Evolutionary conservation across 108 stramenopile genomes (phyloP).

Genomic region (Mediolabrus comicus): DNA sequence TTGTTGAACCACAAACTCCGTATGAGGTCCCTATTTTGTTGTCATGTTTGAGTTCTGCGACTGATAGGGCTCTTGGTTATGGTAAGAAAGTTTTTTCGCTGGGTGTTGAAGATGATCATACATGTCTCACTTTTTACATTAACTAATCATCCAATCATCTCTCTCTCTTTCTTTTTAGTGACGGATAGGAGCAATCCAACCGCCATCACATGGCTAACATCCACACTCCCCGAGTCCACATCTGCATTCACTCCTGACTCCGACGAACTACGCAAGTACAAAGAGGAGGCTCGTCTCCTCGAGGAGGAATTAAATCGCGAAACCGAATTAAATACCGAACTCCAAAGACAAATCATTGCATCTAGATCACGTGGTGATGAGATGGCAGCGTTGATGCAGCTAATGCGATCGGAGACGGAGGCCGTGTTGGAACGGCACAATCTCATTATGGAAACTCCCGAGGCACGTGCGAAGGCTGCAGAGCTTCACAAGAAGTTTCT

Average conservation of each 20-base stretch:
- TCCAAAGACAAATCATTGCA: conserved; percentile 58
- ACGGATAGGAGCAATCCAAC: conserved; percentile 40
- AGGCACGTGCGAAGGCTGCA: conserved; percentile 58
- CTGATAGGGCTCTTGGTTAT: conserved; percentile 68
- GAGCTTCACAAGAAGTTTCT: conserved; percentile 43
- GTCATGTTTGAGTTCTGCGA: conserved; percentile 59
- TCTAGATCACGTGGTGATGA: conserved; percentile 60
- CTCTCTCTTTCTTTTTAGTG: conserved; percentile 12
- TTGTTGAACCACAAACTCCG: conserved; percentile 68
- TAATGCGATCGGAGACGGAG: conserved; percentile 87
- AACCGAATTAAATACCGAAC: conserved; percentile 49
- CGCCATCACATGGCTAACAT: conserved; percentile 65
- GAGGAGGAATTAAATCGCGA: conserved; percentile 61
- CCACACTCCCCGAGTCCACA: conserved; percentile 50
- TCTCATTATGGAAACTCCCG: conserved; percentile 67
- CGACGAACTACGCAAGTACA: conserved; percentile 33
- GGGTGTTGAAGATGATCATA: neutral
- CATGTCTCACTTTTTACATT: neutral
- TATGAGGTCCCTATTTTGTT: conserved; percentile 73
- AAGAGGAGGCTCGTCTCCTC: conserved; percentile 57
- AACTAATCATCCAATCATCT: neutral
- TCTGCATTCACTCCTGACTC: conserved; percentile 32
- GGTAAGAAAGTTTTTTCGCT: conserved; percentile 19
- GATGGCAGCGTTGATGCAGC: conserved; percentile 77
- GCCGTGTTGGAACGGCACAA: conserved; percentile 82